Conservation (phyloP, 768 basidiomycete genomes). For the Hypholoma fasciculare region DNA sequence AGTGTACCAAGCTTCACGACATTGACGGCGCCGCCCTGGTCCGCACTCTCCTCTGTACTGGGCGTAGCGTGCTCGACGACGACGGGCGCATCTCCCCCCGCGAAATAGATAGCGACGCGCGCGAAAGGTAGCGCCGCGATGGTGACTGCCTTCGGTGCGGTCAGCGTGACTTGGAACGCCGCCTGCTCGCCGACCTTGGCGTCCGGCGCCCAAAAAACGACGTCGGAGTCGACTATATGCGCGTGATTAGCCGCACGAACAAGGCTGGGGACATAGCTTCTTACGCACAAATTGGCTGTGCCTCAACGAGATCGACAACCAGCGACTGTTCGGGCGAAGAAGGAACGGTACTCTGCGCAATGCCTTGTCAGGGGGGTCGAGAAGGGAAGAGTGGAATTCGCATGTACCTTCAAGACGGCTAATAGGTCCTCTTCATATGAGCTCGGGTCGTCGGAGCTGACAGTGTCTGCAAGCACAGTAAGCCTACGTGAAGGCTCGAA, state of each 20-base stretch:
- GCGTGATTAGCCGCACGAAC: constrained; percentile 1
- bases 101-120: constrained; percentile 61
- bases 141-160: constrained; percentile 46
- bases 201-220: constrained; percentile 72
- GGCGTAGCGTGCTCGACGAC: constrained; percentile 44
- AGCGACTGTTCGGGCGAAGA: constrained; percentile 54
- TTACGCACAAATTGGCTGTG: constrained; percentile 60
- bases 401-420: constrained; percentile 65
- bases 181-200: constrained; percentile 59
- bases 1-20: constrained; percentile 48
- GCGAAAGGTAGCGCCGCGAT: constrained; percentile 64
- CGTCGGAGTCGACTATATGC: constrained; percentile 56
- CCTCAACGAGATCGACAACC: constrained; percentile 62
- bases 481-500: not conserved
- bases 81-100: constrained; percentile 44
- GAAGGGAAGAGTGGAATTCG: constrained; percentile 1
- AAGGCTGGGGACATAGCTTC: not conserved
- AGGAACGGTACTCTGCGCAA: constrained; percentile 68
- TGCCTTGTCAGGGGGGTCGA: not conserved
- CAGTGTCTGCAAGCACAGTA: constrained; percentile 26
- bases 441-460: constrained; percentile 45
- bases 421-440: constrained; percentile 69
- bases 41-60: constrained; percentile 4
- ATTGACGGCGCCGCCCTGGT: constrained; percentile 21
- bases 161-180: constrained; percentile 75